phyloP scores from a whole-genome alignment of 176 grass and related monocot species.

The Stipa capillata region DNA sequence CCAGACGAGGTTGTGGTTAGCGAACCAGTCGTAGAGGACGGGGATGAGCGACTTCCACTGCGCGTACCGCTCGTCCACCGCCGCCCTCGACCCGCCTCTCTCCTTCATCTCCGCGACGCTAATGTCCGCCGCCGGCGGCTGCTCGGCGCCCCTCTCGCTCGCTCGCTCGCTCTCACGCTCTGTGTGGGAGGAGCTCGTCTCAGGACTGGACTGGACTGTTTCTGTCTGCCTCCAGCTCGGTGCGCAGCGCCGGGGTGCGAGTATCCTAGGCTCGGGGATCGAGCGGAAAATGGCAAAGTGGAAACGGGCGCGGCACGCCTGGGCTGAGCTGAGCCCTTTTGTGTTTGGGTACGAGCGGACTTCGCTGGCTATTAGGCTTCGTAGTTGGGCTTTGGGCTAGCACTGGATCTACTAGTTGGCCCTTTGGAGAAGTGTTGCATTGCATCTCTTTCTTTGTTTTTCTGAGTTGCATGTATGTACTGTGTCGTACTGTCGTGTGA shows the following conservation, averaged over 20 bases:
- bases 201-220: neutral
- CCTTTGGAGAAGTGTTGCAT: neutral
- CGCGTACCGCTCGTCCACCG: conserved; percentile 67
- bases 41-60: conserved; percentile 92
- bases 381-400: too few species aligned
- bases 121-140: neutral
- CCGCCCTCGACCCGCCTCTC: conserved; percentile 42
- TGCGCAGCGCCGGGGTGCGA: neutral
- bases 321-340: neutral
- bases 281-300: neutral
- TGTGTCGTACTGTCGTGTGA: too few species aligned
- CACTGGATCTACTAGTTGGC: neutral
- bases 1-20: conserved; percentile 92
- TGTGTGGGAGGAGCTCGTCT: conserved; percentile 8
- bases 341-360: too few species aligned
- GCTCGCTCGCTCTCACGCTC: conserved; percentile 21
- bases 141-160: conserved; percentile 1
- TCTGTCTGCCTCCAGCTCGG: neutral
- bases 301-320: neutral
- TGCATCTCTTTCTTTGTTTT: neutral
- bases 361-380: too few species aligned
- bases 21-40: conserved; percentile 90
- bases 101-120: conserved; percentile 36
- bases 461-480: too few species aligned
- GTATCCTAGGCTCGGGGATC: conserved; percentile 2